Evolutionary conservation across 768 basidiomycete species (phyloP).

Genomic region (Hirschioporus abietinus): DNA sequence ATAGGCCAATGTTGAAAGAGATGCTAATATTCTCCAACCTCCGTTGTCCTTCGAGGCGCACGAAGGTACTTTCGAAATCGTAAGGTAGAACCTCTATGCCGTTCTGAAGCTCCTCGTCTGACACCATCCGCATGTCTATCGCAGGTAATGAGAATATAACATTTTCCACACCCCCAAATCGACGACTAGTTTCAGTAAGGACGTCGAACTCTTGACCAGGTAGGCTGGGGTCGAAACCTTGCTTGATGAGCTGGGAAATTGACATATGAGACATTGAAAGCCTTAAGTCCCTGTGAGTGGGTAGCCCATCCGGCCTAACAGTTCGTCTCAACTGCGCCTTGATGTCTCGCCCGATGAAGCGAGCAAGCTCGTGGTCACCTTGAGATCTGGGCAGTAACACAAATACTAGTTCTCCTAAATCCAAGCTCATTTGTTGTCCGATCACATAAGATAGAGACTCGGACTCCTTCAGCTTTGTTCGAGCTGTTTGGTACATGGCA

Average conservation of each 20-base stretch:
- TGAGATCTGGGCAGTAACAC: slow-evolving; percentile 77
- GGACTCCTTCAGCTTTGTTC: slow-evolving; percentile 63
- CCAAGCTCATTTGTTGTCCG: slow-evolving; percentile 69
- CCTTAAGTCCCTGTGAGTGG: slow-evolving; percentile 58
- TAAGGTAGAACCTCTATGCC: slow-evolving; percentile 45
- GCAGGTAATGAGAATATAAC: slow-evolving; percentile 77
- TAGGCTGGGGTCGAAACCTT: slow-evolving; percentile 18
- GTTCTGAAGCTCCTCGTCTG: slow-evolving; percentile 50
- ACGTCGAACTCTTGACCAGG: slow-evolving; percentile 31
- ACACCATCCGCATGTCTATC: slow-evolving; percentile 78
- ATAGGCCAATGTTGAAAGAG: slow-evolving; percentile 75
- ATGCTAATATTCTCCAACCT: slow-evolving; percentile 78
- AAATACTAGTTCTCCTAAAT: slow-evolving; percentile 57
- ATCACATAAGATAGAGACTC: slow-evolving; percentile 59
- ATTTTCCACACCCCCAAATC: slow-evolving; percentile 47
- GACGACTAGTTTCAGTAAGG: neutral
- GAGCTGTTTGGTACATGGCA: slow-evolving; percentile 74
- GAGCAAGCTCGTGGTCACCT: slow-evolving; percentile 72
- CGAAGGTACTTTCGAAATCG: slow-evolving; percentile 68
- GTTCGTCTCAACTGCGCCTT: slow-evolving; percentile 66
- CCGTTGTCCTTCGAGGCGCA: slow-evolving; percentile 44
- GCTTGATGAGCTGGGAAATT: slow-evolving; percentile 61
- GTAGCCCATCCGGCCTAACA: slow-evolving; percentile 42
- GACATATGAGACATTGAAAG: slow-evolving; percentile 73
- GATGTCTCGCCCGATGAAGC: slow-evolving; percentile 63